These are phyloP conservation scores for Cutaneotrichosporon daszewskae DNA, from an alignment of 1,284 basidiomycete species.

Conservation along the genomic window DNA sequence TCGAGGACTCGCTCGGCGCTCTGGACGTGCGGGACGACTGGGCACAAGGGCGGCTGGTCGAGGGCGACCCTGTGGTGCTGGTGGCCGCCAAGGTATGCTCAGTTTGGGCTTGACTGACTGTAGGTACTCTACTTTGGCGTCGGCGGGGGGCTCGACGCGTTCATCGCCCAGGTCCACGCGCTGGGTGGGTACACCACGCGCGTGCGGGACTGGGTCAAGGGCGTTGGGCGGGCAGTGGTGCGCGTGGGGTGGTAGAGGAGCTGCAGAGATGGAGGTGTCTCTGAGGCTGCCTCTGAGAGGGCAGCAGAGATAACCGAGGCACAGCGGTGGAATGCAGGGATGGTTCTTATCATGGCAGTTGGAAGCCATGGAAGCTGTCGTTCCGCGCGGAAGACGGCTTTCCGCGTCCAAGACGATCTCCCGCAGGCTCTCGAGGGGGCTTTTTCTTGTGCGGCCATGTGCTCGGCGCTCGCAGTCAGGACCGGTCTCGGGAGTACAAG, in stretches of 20 bases:
- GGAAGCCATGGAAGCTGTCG: too few relatives aligned
- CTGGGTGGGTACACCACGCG: slow-evolving; percentile 23
- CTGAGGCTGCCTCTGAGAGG: too few relatives aligned
- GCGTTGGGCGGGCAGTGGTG: slow-evolving; percentile 64
- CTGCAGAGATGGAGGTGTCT: too few relatives aligned
- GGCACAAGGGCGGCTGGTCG: slow-evolving; percentile 16
- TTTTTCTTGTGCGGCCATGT: too few relatives aligned
- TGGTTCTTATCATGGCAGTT: too few relatives aligned
- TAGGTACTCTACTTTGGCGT: slow-evolving; percentile 94
- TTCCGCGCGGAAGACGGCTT: too few relatives aligned
- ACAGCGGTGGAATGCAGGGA: too few relatives aligned
- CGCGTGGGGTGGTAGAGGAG: slow-evolving; percentile 50
- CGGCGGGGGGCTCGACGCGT: slow-evolving; percentile 78
- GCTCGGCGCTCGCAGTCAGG: too few relatives aligned
- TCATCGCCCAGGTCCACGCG: slow-evolving; percentile 56
- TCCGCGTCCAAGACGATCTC: too few relatives aligned
- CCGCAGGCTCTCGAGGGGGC: too few relatives aligned
- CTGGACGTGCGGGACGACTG: slow-evolving; percentile 26
- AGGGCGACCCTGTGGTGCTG: slow-evolving; percentile 21
- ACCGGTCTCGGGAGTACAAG: too few relatives aligned
- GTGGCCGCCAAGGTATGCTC: slow-evolving; percentile 45
- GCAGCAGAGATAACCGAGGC: too few relatives aligned
- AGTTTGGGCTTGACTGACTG: background rate
- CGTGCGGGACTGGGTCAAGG: slow-evolving; percentile 54
- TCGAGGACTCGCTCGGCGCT: slow-evolving; percentile 28